Base-by-base conservation (phyloP, 352 stramenopile species). In the Pythium aquatile region DNA sequence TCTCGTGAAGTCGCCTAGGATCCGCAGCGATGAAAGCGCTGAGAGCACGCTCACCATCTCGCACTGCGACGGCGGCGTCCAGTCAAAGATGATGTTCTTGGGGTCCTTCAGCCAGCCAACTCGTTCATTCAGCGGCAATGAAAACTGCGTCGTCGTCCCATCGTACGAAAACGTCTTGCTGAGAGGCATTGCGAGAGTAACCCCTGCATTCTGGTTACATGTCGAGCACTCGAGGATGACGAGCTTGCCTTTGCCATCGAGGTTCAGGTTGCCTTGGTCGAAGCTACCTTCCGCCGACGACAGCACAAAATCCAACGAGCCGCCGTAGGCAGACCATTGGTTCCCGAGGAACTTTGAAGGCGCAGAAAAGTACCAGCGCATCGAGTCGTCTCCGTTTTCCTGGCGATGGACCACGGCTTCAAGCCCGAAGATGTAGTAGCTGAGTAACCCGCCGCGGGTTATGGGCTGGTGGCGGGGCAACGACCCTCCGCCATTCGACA, bases 251-350 rank as follows among this genome's bases (percentile, higher is more conserved):
- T 73, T 65, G 8, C 83, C 78, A 5, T 70, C 63, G 2, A 78
- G 48, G 70, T 97, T 97, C 46, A 96, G 70, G 54, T 97, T 97
- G 0, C 62, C 63, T 32, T 69, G 60, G 40, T 85, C 75, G 68
- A 97, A 98, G 61, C 90, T 92, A 5, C 93, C 91, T 65, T 94
- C 88, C 37, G 92, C 93, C 9, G 90, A 94, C 44, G 87, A 95
- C 8, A 98, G 72, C 20, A 92, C 85, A 65, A 98, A 98, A 42
- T 94, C 79, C 33, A 98, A 76, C 5, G 73, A 86, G 8, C 93
- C 93, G n/a, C 82, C 87, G 73, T 98, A 98, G 16, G 88, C 77
- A 3, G 86, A 72, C 76, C 88, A 96, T 10, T 95, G 80, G 68
- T 97, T 96, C 26, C 91, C 91, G 1, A 90, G 77, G 65, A 97